Evolutionary conservation across 202 grass and related monocot genomes (phyloP).

Genomic region (Cymbopogon flexuosus): DNA sequence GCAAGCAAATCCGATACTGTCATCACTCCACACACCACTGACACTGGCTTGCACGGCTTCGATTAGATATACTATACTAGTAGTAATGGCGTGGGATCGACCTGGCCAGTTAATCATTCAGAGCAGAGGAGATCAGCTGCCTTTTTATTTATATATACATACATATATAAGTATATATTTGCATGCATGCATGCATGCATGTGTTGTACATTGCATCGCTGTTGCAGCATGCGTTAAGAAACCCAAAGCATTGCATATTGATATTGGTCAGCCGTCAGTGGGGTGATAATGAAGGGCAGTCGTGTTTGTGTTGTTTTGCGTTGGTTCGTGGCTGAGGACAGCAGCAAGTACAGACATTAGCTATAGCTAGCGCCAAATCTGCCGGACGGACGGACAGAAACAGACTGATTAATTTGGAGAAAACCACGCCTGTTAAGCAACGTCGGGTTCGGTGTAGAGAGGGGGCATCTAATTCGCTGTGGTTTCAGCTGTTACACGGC

Average conservation of each 20-base stretch:
- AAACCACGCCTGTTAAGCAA: constrained; percentile 22
- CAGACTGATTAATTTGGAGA: background rate
- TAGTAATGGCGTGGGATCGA: background rate
- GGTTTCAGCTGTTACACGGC: background rate
- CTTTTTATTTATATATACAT: background rate
- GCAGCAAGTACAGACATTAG: background rate
- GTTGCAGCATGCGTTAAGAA: background rate
- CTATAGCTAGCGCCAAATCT: constrained; percentile 39
- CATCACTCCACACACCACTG: background rate
- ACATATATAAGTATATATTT: background rate
- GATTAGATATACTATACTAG: background rate
- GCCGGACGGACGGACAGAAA: constrained; percentile 28
- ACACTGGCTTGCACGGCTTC: constrained; percentile 16
- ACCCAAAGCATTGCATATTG: background rate
- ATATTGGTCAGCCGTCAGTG: background rate
- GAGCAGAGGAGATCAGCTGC: background rate
- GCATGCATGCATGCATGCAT: background rate
- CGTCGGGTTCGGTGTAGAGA: constrained; percentile 8
- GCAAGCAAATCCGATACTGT: background rate
- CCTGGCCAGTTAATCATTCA: background rate
- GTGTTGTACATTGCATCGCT: background rate
- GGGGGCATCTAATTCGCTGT: background rate
- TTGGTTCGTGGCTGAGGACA: constrained; percentile 29
- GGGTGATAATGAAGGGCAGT: constrained; percentile 19
- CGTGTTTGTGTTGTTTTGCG: background rate